Evolutionary conservation across 805 yeast genomes (phyloP).

Genomic region (Saturnispora sekii): DNA sequence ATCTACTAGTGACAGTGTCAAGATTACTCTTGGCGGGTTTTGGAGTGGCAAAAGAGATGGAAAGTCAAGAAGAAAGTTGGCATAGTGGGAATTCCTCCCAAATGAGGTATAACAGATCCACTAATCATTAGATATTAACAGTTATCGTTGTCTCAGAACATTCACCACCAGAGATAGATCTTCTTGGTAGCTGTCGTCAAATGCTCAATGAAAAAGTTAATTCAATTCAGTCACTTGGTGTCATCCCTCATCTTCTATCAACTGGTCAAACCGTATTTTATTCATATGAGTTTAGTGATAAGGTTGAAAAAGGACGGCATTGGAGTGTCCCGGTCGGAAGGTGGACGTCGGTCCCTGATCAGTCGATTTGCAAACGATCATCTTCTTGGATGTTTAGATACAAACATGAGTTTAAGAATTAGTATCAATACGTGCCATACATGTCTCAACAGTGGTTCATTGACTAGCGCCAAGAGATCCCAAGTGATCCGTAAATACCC

Average conservation of each 20-base stretch:
- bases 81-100: no score
- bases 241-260: constrained; percentile 46
- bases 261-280: constrained; percentile 61
- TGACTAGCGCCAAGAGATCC: constrained; percentile 4
- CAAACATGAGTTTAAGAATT: constrained; percentile 24
- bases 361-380: constrained; percentile 36
- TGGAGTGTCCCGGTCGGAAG: constrained; percentile 32
- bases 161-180: constrained; percentile 62
- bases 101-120: background rate
- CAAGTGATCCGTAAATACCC: background rate
- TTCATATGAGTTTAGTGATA: constrained; percentile 32
- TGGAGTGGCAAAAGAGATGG: constrained; percentile 35
- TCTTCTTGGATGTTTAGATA: constrained; percentile 31
- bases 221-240: constrained; percentile 63
- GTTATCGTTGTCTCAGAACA: constrained; percentile 49
- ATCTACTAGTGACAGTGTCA: constrained; percentile 42
- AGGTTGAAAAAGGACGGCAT: constrained; percentile 30
- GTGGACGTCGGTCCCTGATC: constrained; percentile 34
- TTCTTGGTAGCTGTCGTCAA: constrained; percentile 12
- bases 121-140: constrained; percentile 19
- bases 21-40: constrained; percentile 58
- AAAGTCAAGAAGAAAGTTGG: background rate
- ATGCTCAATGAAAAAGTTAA: constrained; percentile 48
- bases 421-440: constrained; percentile 3
- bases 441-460: constrained; percentile 1